These are phyloP conservation scores for Diplodia scrobiculata DNA, from an alignment of 2,329 filamentous ascomycete species.

Conservation along the genomic window DNA sequence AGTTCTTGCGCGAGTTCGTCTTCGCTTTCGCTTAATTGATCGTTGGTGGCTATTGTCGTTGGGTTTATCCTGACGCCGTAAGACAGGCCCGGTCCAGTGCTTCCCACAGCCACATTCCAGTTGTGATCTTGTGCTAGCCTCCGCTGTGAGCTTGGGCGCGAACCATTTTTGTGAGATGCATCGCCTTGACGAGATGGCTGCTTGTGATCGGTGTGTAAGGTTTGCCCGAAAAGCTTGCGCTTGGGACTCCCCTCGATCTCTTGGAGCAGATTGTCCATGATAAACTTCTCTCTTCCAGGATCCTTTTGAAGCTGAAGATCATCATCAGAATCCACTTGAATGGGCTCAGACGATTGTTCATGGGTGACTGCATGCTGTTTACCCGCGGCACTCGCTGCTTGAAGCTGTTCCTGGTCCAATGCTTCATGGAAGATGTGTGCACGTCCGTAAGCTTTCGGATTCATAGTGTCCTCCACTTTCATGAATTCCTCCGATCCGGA, in stretches of 20 bases:
- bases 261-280: not conserved
- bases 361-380: not conserved
- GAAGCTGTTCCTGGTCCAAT: not conserved
- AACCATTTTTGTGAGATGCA: not conserved
- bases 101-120: not conserved
- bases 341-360: not conserved
- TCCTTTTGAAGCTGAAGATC: too few species aligned
- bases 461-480: constrained; percentile 11
- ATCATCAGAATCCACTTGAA: not conserved
- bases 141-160: not conserved
- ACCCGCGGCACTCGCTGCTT: too few species aligned
- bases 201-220: too few species aligned
- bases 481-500: not conserved
- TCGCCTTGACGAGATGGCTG: too few species aligned
- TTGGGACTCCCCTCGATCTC: not conserved
- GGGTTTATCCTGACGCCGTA: not conserved
- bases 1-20: not conserved
- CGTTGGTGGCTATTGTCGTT: not conserved
- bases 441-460: not conserved
- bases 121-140: not conserved
- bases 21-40: not conserved
- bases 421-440: not conserved
- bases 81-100: not conserved
- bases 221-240: not conserved
- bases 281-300: not conserved